Evolutionary conservation across 345 rosid genomes (phyloP).

Genomic region (Acer yangbiense): DNA sequence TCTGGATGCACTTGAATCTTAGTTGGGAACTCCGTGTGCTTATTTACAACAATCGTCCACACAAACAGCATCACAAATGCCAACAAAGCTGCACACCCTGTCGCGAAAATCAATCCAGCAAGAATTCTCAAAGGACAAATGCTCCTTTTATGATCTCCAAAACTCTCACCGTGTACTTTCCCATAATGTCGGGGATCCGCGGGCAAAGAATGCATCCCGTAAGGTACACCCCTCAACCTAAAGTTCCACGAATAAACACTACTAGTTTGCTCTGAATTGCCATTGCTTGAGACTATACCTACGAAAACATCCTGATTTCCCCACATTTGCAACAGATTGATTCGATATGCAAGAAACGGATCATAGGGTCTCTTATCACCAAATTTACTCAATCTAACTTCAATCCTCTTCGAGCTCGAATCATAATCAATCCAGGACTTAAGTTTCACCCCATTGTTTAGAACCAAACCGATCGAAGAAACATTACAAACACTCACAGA

Average conservation of each 20-base stretch:
- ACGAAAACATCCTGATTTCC: slow-evolving; percentile 37
- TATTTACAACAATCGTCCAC: slow-evolving; percentile 38
- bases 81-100: slow-evolving; percentile 47
- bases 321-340: slow-evolving; percentile 50
- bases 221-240: slow-evolving; percentile 32
- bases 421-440: slow-evolving; percentile 62
- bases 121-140: slow-evolving; percentile 42
- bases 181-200: slow-evolving; percentile 31
- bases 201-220: slow-evolving; percentile 55
- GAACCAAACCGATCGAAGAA: slow-evolving; percentile 27
- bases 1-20: slow-evolving; percentile 18
- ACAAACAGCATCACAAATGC: slow-evolving; percentile 37
- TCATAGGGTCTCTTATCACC: slow-evolving; percentile 38
- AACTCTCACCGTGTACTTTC: slow-evolving; percentile 13
- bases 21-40: slow-evolving; percentile 27
- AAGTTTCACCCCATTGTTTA: slow-evolving; percentile 44
- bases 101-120: slow-evolving; percentile 45
- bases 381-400: slow-evolving; percentile 47
- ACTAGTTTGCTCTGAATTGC: slow-evolving; percentile 26
- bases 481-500: slow-evolving; percentile 34
- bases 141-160: slow-evolving; percentile 18
- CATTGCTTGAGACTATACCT: slow-evolving; percentile 41
- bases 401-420: slow-evolving; percentile 45
- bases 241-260: slow-evolving; percentile 54
- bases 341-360: slow-evolving; percentile 34